Conservation (phyloP, 371 early-diverging fungal genomes). For the Choanephora cucurbitarum region DNA sequence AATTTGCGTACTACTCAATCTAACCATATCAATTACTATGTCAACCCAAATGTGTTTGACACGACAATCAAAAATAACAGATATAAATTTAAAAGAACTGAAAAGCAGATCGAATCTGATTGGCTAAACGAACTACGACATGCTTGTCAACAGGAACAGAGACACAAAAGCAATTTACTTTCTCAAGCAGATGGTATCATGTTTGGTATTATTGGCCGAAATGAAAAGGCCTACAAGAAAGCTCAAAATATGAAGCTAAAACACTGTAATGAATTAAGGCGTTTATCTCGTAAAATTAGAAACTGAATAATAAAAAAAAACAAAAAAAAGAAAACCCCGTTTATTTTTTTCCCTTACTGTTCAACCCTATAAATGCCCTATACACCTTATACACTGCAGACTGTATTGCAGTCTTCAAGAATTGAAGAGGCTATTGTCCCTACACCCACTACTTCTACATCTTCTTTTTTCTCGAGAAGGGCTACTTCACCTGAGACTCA, state of each 20-base stretch:
- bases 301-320: background rate
- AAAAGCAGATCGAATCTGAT: conserved; percentile 43
- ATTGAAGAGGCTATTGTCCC: conserved; percentile 24
- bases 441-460: conserved; percentile 20
- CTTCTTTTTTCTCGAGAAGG: conserved; percentile 38
- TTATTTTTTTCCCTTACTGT: background rate
- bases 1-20: conserved; percentile 32
- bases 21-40: conserved; percentile 48
- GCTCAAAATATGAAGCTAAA: conserved; percentile 37
- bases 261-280: conserved; percentile 39
- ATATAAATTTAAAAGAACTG: conserved; percentile 28
- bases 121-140: conserved; percentile 38
- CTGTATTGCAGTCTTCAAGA: conserved; percentile 33
- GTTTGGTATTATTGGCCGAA: conserved; percentile 35
- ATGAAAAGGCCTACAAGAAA: conserved; percentile 39
- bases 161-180: conserved; percentile 27
- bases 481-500: conserved; percentile 27
- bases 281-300: conserved; percentile 21
- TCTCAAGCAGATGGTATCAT: conserved; percentile 40
- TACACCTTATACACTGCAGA: conserved; percentile 51
- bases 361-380: conserved; percentile 33
- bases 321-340: too few relatives aligned
- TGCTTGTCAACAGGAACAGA: conserved; percentile 36
- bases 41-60: conserved; percentile 35
- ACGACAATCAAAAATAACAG: conserved; percentile 15